These are phyloP conservation scores for Actinidia chinensis DNA, from an alignment of 179 eudicot species.

Conservation along the genomic window DNA sequence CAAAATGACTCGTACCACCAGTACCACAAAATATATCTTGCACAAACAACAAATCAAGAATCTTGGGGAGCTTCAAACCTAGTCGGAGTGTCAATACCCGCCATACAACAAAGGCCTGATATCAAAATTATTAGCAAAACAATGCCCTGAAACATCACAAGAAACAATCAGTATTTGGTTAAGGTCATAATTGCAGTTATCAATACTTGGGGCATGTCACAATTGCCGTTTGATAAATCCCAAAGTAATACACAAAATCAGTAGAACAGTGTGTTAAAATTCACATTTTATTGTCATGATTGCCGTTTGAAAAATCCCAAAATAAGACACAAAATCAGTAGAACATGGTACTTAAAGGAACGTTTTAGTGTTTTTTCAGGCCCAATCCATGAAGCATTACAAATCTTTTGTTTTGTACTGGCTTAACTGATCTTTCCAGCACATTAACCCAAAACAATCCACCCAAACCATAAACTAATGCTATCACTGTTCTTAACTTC, in stretches of 20 bases:
- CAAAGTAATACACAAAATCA: neutral
- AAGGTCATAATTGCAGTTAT: too few relatives aligned
- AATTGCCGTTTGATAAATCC: neutral
- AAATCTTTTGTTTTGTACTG: neutral
- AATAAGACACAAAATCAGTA: neutral
- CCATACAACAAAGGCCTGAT: conserved; percentile 97
- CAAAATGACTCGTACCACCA: neutral
- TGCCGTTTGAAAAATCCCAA: neutral
- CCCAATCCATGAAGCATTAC: neutral
- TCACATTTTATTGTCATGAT: neutral
- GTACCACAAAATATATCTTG: neutral
- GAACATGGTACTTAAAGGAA: neutral
- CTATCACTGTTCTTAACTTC: neutral
- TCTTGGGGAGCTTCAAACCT: conserved; percentile 92
- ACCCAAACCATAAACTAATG: neutral
- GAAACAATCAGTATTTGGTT: neutral
- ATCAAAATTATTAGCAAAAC: conserved; percentile 79
- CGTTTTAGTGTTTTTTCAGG: neutral
- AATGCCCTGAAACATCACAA: conserved; percentile 59
- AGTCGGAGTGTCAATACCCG: conserved; percentile 94
- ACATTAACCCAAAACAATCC: neutral
- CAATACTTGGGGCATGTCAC: neutral
- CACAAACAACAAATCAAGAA: conserved; percentile 35
- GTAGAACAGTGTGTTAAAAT: too few relatives aligned
- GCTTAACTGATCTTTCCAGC: neutral